A percentile compares a stretch with the other conserved stretches of the same genome.
phyloP scores from a whole-genome alignment of 768 basidiomycete genomes.

The Suillus hirtellus region DNA sequence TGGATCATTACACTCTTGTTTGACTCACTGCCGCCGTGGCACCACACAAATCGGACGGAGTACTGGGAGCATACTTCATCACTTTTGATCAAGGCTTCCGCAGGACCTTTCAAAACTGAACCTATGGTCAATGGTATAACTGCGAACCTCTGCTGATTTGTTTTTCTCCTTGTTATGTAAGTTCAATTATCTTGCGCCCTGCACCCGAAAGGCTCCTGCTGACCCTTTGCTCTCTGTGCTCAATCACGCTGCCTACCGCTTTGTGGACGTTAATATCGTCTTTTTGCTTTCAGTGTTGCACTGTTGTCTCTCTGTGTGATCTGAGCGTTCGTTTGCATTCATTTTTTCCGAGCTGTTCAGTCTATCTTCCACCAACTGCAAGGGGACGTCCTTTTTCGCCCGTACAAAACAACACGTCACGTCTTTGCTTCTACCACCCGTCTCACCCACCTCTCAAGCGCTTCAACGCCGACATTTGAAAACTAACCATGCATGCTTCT shows the following conservation, averaged over 20 bases:
- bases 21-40: constrained; percentile 23
- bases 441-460: constrained; percentile 22
- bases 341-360: constrained; percentile 21
- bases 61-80: constrained; percentile 24
- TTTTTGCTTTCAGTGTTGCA: constrained; percentile 23
- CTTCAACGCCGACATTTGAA: constrained; percentile 19
- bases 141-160: constrained; percentile 26
- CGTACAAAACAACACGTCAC: constrained; percentile 26
- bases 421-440: constrained; percentile 27
- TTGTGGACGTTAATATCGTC: constrained; percentile 24
- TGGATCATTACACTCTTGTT: constrained; percentile 20
- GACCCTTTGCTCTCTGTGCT: constrained; percentile 18
- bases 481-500: constrained; percentile 36
- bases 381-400: constrained; percentile 28
- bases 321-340: constrained; percentile 35
- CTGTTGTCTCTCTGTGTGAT: constrained; percentile 28
- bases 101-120: constrained; percentile 26
- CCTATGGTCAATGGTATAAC: constrained; percentile 34
- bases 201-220: constrained; percentile 24
- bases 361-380: constrained; percentile 25
- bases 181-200: constrained; percentile 29
- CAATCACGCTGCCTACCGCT: constrained; percentile 22
- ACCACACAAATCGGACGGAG: constrained; percentile 27
- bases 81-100: constrained; percentile 16
- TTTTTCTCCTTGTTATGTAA: constrained; percentile 36